Base-by-base conservation (phyloP, 768 basidiomycete genomes). In the Termitomyces sp. region DNA sequence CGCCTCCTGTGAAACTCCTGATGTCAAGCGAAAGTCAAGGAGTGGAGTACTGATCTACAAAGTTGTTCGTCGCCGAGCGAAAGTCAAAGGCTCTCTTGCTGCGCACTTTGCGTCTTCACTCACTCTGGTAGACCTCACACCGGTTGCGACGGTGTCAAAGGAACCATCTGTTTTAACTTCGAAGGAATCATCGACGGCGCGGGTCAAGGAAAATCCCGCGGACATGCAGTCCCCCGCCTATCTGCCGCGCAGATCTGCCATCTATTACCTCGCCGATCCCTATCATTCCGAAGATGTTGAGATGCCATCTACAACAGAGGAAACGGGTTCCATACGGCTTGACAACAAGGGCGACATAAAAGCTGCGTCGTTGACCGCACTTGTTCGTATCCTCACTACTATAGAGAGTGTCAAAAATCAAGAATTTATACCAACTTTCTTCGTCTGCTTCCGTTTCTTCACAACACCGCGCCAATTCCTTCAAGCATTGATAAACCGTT, bases 381-480 rank as follows among this genome's bases (percentile, higher is more conserved):
- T 82, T 54, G 69, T 82, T 39, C 72, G 72, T 36, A 72, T 81
- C 22, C 69, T 83, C 57, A 79, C 80, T 1, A 76, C 77, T 3
- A 72, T 73, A 41, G 71, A 76, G 41, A 64, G 64, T 9, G 60
- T 75, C 18, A 56, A 60, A 26, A 78, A 85, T 56, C 66, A 70
- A 53, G 68, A 79, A 39, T 67, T 88, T 69, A 64, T 71, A 59
- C 68, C 79, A 58, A 68, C 81, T 2, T 88, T 92, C 72, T 85
- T 89, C 70, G 70, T 84, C n/a, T 83, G 80, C 52, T 92, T 90
- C 71, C 83, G 88, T 27, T 78, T 83, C 59, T 90, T 88, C 73
- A 78, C 81, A 14, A 75, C 76, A 0, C 79, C 89, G 0, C 27
- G 44, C 16, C 73, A 76, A 7, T 71, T 85, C 12, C 71, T 83